Percentiles rank a stretch among this genome's conserved stretches.
phyloP scores from a whole-genome alignment of 345 rosid genomes.

The Citrus unshiu region DNA sequence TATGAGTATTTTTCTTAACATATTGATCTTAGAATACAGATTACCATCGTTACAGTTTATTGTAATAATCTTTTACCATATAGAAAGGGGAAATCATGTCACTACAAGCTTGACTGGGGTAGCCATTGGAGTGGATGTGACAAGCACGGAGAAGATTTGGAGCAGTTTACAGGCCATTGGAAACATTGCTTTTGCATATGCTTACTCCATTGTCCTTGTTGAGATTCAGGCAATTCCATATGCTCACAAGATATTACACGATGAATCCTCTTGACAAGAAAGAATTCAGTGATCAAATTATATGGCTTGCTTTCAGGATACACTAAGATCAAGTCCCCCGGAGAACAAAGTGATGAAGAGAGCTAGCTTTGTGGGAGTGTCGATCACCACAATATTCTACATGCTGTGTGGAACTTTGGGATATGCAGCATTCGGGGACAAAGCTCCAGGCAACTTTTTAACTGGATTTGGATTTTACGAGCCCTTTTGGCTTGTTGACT shows the following conservation, averaged over 20 bases:
- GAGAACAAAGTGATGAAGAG: constrained; percentile 64
- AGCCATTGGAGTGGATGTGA: constrained; percentile 56
- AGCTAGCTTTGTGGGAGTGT: constrained; percentile 49
- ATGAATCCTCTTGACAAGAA: neutral
- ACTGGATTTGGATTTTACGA: constrained; percentile 87
- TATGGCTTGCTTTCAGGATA: constrained; percentile 35
- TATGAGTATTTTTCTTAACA: neutral
- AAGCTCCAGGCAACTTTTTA: constrained; percentile 80
- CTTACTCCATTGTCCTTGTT: constrained; percentile 62
- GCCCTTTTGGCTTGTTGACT: constrained; percentile 79
- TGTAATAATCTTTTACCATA: neutral
- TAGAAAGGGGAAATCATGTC: constrained; percentile 31
- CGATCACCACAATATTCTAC: constrained; percentile 68
- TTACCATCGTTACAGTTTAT: neutral
- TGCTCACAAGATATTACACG: neutral
- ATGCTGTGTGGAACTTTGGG: constrained; percentile 71
- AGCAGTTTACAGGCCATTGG: constrained; percentile 66
- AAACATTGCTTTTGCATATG: constrained; percentile 80
- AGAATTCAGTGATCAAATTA: neutral
- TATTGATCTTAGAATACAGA: neutral
- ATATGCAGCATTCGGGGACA: constrained; percentile 83
- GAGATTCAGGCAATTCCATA: constrained; percentile 71
- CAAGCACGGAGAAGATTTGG: constrained; percentile 76
- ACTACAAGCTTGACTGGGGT: constrained; percentile 55
- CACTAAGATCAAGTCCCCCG: constrained; percentile 52